phyloP scores from a whole-genome alignment of 129 eudicot species.

The Tanacetum coccineum region DNA sequence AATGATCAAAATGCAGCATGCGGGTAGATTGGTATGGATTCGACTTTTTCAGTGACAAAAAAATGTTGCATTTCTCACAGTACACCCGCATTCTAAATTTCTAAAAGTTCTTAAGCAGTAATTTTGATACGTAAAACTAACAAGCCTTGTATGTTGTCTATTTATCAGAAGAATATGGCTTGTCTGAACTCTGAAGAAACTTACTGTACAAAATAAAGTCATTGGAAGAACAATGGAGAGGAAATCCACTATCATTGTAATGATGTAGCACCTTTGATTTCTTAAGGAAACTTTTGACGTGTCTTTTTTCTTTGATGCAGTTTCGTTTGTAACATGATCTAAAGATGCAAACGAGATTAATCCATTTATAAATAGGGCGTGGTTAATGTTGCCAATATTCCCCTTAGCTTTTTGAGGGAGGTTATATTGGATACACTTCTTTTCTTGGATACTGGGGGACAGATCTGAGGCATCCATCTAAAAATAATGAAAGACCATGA shows the following conservation, averaged over 20 bases:
- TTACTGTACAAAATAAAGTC: conserved; percentile 60
- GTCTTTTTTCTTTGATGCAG: conserved; percentile 52
- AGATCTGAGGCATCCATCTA: too few relatives aligned
- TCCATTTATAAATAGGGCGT: too few relatives aligned
- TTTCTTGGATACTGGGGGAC: too few relatives aligned
- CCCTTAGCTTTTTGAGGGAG: too few relatives aligned
- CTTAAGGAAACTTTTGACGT: conserved; percentile 24
- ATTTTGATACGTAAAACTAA: too few relatives aligned
- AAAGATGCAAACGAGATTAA: conserved; percentile 26
- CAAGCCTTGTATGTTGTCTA: too few relatives aligned
- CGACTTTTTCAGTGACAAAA: background rate
- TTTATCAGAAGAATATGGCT: too few relatives aligned
- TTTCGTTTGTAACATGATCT: conserved; percentile 28
- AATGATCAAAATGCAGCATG: background rate
- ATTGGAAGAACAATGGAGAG: conserved; percentile 57
- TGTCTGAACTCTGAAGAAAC: conserved; percentile 28
- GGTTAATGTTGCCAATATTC: too few relatives aligned
- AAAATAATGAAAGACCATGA: too few relatives aligned
- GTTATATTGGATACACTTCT: too few relatives aligned
- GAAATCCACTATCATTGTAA: conserved; percentile 50
- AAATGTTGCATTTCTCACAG: background rate
- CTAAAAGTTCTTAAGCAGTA: too few relatives aligned
- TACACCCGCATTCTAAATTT: too few relatives aligned
- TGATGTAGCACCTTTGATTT: conserved; percentile 33
- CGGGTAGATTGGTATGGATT: background rate